Base-by-base conservation (phyloP, 352 stramenopile species). In the Pythium volutum region DNA sequence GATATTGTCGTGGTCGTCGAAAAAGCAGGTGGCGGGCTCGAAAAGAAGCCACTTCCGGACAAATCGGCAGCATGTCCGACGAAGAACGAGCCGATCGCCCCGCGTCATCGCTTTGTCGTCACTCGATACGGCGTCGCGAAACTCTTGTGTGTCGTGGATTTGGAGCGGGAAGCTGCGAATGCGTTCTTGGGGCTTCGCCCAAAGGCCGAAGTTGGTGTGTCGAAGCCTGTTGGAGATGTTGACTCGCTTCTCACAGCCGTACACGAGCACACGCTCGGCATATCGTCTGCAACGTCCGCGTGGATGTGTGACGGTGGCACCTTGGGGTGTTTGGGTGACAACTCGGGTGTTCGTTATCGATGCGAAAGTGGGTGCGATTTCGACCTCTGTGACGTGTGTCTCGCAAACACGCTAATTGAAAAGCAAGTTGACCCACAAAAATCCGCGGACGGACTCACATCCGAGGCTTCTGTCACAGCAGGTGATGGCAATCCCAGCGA, bases 261-360 rank as follows among this genome's bases (percentile, higher is more conserved):
- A 25, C 83, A 93, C 53, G 66, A 70, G 41, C 83, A 93, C 64
- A 66, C 70, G 6, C 47, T 93, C 4, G 59, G 66, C 0, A 45
- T 88, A 23, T 80, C 73, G 12, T 68, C 67, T 26, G 76, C 75
- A 8, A 79, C 74, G 33, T 87, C 84, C 15, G 77, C 76, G 2
- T 93, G 84, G 84, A 86, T 89, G 67, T 93, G 84, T 31, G 84
- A 93, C 50, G 84, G 84, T 26, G 73, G 74, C 14, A 75, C 71
- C 25, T 38, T 75, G 1, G 70, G 71, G 8, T 93, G 84, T 46
- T 60, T 84, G 27, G 81, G 84, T 3, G 76, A 84, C 42, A 88
- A 88, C 27, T 71, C 70, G 23, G 55, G 64, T 11, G 71, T 79
- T 29, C 65, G 84, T 45, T 93, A 84, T 65, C 81, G 81, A 1